phyloP scores from a whole-genome alignment of 2,329 filamentous ascomycete genomes.

The Aureobasidium sp. region DNA sequence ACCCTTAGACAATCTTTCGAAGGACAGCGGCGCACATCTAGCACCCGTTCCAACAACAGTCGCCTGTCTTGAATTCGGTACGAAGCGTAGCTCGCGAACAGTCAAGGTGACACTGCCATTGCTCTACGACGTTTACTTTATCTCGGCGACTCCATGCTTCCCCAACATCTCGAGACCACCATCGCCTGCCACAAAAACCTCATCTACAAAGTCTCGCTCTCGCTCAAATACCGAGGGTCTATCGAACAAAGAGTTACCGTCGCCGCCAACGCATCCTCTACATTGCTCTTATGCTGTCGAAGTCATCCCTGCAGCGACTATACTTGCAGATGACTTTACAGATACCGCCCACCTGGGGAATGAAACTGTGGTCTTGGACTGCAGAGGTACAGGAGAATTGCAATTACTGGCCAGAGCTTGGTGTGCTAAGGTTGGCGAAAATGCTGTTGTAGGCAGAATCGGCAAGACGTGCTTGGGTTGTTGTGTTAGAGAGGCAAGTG shows the following conservation, averaged over 20 bases:
- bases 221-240: neutral
- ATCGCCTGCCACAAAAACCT: neutral
- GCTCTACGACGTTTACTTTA: constrained; percentile 46
- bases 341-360: constrained; percentile 20
- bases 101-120: constrained; percentile 32
- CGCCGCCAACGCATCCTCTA: constrained; percentile 32
- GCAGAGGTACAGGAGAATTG: constrained; percentile 54
- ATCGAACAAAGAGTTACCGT: constrained; percentile 23
- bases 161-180: constrained; percentile 14
- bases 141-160: constrained; percentile 47
- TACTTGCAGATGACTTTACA: constrained; percentile 19
- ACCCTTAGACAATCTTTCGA: neutral
- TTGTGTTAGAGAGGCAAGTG: constrained; percentile 66
- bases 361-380: constrained; percentile 38
- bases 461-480: constrained; percentile 65
- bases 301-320: constrained; percentile 27
- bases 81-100: constrained; percentile 18
- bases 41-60: neutral
- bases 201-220: neutral
- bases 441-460: constrained; percentile 62
- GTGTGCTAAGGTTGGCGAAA: constrained; percentile 67
- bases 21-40: neutral
- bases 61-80: constrained; percentile 13
- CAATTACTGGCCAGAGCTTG: constrained; percentile 65
- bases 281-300: constrained; percentile 33